Percentiles rank a stretch among this genome's conserved stretches.
Conservation (phyloP, 306 rosid genomes). For the Luffa aegyptiaca region DNA sequence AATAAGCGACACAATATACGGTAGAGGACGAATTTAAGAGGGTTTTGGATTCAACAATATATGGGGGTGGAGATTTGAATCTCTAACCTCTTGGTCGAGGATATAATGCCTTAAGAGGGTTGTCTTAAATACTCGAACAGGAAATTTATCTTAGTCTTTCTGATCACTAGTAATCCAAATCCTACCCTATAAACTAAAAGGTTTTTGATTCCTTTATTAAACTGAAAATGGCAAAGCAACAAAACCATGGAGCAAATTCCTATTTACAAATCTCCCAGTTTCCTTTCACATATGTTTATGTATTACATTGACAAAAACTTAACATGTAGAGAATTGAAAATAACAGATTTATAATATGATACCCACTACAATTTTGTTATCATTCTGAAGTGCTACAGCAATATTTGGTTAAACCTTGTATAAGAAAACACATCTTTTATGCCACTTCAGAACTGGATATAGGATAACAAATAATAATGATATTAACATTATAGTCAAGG, state of each 20-base stretch:
- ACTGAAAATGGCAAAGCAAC: background rate
- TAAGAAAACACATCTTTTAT: background rate
- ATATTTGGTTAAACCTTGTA: background rate
- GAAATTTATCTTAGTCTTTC: background rate
- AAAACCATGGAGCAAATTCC: background rate
- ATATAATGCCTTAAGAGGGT: background rate
- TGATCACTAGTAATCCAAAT: background rate
- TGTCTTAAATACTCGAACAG: background rate
- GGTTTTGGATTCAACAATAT: background rate
- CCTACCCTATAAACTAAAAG: background rate
- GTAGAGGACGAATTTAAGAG: background rate
- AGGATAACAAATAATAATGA: background rate
- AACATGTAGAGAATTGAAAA: background rate
- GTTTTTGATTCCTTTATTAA: background rate
- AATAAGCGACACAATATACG: background rate
- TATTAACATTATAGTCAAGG: background rate
- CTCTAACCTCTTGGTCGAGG: background rate
- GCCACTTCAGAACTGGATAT: background rate
- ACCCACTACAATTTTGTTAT: background rate
- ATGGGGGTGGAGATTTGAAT: background rate
- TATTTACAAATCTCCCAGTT: background rate
- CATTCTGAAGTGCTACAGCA: background rate
- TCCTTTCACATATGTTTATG: background rate
- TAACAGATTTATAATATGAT: background rate
- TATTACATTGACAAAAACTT: background rate